Evolutionary conservation across 371 early-diverging fungal genomes (phyloP), one percentile per base, ranked within the genome.

Genomic region (Circinella minor): DNA sequence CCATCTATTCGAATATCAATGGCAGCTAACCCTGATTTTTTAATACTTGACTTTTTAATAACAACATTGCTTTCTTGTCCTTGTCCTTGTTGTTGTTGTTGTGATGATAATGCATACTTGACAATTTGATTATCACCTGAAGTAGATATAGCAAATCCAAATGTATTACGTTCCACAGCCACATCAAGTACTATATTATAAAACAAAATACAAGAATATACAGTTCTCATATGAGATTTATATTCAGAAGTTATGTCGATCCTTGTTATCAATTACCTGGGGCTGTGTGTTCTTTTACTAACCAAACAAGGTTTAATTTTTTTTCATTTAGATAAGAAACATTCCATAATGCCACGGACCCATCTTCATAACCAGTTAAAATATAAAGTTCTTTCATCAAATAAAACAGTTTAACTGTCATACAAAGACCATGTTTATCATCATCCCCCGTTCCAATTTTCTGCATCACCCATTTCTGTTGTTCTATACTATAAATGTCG

Each of bases 321-420:
- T 27, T 27, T 63, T 71, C 66, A 38, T 80, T 66, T 61, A 67
- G 57, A 57, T 57, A 18, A 17, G 61, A 47, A 18, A 39, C 65
- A 9, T 75, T 68, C 82, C 86, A 82, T 49, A 85, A 67, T 36
- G 61, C 73, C 17, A 78, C 69, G 9, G 66, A 63, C 9, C 84
- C 83, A 74, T 79, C 78, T 75, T 84, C 86, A 65, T 84, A 86
- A 14, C 81, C 84, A 13, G 78, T 77, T 18, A 83, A 55, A 20
- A 81, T 55, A 68, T 72, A 71, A 46, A 77, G 17, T 54, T 34
- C 17, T 48, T 73, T 63, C 1, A 43, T 61, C 39, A 71, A 65
- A 70, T 37, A 80, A 43, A 72, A 59, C 10, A 71, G 13, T 57
- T 77, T 62, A 0, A 81, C 69, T 37, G 81, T 80, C 86, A 86